A percentile compares a stretch with the other conserved stretches of the same genome.
Conservation (phyloP, 805 yeast genomes). For the Ogataea zsoltii region DNA sequence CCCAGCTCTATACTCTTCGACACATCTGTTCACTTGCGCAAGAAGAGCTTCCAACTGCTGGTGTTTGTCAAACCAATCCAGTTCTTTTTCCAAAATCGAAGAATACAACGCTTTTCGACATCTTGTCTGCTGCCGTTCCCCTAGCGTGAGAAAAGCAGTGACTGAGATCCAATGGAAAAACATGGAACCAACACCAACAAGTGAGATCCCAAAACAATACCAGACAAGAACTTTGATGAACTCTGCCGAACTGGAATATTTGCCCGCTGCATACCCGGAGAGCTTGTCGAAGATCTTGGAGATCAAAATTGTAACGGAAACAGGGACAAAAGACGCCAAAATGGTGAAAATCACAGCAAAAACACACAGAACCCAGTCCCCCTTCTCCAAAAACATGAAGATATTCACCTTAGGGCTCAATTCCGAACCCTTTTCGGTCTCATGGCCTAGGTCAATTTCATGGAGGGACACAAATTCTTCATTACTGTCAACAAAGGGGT, state of each 20-base stretch:
- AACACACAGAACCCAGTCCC: constrained; percentile 26
- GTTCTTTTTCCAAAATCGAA: constrained; percentile 45
- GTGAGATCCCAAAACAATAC: constrained; percentile 39
- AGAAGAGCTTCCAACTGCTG: constrained; percentile 61
- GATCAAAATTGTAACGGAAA: constrained; percentile 61
- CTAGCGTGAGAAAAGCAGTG: constrained; percentile 63
- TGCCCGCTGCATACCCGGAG: constrained; percentile 34
- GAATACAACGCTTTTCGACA: constrained; percentile 50
- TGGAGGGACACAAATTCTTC: neutral
- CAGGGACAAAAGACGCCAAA: constrained; percentile 57
- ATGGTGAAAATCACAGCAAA: constrained; percentile 35
- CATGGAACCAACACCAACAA: constrained; percentile 48
- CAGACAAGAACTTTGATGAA: constrained; percentile 41
- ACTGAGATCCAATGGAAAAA: constrained; percentile 55
- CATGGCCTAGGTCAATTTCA: neutral
- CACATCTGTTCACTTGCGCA: constrained; percentile 65
- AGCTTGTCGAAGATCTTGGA: constrained; percentile 61
- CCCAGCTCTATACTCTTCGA: constrained; percentile 71
- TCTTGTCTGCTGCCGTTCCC: constrained; percentile 66
- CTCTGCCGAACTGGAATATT: constrained; percentile 24
- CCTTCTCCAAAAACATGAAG: constrained; percentile 27
- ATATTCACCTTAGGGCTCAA: constrained; percentile 3
- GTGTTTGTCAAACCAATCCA: constrained; percentile 65
- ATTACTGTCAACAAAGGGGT: neutral
- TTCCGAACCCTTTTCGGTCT: neutral